Percentiles rank a stretch among this genome's conserved stretches.
phyloP scores from a whole-genome alignment of 768 basidiomycete genomes.

The Crepidotus variabilis region DNA sequence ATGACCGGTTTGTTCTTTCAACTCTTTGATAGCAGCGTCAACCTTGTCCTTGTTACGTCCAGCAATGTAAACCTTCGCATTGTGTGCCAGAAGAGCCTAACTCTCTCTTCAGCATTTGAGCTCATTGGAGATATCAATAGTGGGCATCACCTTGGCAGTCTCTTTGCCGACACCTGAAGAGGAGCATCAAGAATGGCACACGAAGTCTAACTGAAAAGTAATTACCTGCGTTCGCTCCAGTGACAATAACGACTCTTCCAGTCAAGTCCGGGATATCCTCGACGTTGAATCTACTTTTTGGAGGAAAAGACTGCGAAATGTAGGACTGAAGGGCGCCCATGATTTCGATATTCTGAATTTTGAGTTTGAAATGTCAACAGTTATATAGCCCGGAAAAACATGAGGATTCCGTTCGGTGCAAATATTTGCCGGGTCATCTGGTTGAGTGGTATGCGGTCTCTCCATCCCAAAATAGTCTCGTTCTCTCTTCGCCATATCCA shows the following conservation, averaged over 20 bases:
- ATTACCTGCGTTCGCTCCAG: slow-evolving; percentile 34
- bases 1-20: slow-evolving; percentile 48
- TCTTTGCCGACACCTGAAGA: slow-evolving; percentile 54
- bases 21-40: slow-evolving; percentile 45
- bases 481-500: too few species aligned
- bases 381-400: too few species aligned
- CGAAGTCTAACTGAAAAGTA: neutral
- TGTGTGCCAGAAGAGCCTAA: slow-evolving; percentile 49
- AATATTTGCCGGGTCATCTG: too few species aligned
- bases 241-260: slow-evolving; percentile 39
- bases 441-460: too few species aligned
- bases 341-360: neutral
- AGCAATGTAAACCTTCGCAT: slow-evolving; percentile 67
- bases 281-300: slow-evolving; percentile 36
- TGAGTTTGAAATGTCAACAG: too few species aligned
- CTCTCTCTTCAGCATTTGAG: neutral
- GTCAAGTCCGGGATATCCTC: slow-evolving; percentile 50
- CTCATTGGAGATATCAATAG: neutral
- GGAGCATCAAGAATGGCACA: neutral
- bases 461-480: too few species aligned
- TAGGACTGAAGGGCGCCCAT: neutral
- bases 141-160: slow-evolving; percentile 40
- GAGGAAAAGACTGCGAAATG: slow-evolving; percentile 33
- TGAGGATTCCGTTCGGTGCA: too few species aligned
- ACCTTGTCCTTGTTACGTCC: slow-evolving; percentile 41